Evolutionary conservation across 2,329 filamentous ascomycete species (phyloP).

Genomic region (Stagonosporopsis rhizophila): DNA sequence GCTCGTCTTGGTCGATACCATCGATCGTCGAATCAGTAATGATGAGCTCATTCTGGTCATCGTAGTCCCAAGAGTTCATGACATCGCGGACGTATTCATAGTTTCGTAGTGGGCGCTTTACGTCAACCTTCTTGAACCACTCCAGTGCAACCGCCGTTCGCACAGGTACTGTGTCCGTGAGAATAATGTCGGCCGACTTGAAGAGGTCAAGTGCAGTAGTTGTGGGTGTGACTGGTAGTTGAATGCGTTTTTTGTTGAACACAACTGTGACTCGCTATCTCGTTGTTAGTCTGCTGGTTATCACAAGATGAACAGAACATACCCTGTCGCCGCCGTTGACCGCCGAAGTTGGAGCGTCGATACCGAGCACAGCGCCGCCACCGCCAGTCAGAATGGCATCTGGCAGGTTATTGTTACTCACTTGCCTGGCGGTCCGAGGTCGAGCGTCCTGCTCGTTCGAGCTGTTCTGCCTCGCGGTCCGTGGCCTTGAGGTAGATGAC

Average conservation of each 20-base stretch:
- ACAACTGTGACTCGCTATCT: conserved; percentile 73
- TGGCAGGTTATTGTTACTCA: conserved; percentile 32
- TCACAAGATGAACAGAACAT: conserved; percentile 43
- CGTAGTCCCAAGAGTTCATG: conserved; percentile 90
- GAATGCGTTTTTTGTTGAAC: conserved; percentile 72
- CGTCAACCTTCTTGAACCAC: conserved; percentile 74
- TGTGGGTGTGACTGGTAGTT: conserved; percentile 74
- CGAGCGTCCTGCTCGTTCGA: conserved; percentile 18
- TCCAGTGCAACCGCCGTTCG: conserved; percentile 77
- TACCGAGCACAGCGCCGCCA: conserved; percentile 60
- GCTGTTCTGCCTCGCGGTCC: conserved; percentile 33
- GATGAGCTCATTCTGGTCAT: conserved; percentile 76
- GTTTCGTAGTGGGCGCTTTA: conserved; percentile 81
- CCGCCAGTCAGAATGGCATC: conserved; percentile 54
- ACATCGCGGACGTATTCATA: conserved; percentile 89
- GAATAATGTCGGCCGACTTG: conserved; percentile 67
- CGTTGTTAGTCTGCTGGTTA: conserved; percentile 21
- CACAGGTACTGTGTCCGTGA: conserved; percentile 70
- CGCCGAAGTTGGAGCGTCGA: conserved; percentile 80
- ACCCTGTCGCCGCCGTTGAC: conserved; percentile 81
- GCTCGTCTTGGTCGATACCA: conserved; percentile 62
- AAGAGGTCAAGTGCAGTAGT: conserved; percentile 80
- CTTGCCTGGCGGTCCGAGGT: conserved; percentile 28
- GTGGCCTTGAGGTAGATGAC: conserved; percentile 16
- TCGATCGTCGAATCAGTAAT: conserved; percentile 67